phyloP scores from a whole-genome alignment of 768 basidiomycete species.

The Lanmaoa pseudosensibilis region DNA sequence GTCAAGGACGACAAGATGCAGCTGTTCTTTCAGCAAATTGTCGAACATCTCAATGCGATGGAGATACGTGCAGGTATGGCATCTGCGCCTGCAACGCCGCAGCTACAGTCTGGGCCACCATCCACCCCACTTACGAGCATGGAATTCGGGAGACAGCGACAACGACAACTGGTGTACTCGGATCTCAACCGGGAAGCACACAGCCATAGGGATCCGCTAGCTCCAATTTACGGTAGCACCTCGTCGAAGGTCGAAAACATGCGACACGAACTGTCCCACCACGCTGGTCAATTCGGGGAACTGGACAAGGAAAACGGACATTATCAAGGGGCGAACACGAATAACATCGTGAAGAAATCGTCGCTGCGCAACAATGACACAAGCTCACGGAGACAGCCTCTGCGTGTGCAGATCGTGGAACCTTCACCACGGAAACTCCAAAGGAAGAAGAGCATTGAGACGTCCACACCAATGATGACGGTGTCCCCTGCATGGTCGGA shows the following conservation, averaged over 20 bases:
- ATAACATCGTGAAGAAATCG: slow-evolving; percentile 40
- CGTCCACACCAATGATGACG: slow-evolving; percentile 15
- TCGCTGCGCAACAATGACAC: slow-evolving; percentile 40
- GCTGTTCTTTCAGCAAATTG: slow-evolving; percentile 83
- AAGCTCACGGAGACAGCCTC: slow-evolving; percentile 16
- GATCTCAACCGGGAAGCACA: neutral
- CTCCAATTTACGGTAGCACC: slow-evolving; percentile 13
- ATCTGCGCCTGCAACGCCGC: slow-evolving; percentile 18
- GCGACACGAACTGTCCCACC: neutral
- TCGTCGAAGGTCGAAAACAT: slow-evolving; percentile 5
- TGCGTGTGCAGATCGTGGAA: slow-evolving; percentile 55
- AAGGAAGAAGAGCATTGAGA: slow-evolving; percentile 22
- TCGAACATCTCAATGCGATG: slow-evolving; percentile 74
- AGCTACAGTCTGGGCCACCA: slow-evolving; percentile 7
- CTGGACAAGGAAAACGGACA: slow-evolving; percentile 61
- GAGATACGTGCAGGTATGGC: slow-evolving; percentile 48
- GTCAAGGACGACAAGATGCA: slow-evolving; percentile 76
- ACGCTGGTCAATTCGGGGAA: slow-evolving; percentile 19
- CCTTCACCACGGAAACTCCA: slow-evolving; percentile 43
- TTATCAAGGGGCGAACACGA: slow-evolving; percentile 3
- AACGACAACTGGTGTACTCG: slow-evolving; percentile 7
- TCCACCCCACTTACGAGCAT: slow-evolving; percentile 14
- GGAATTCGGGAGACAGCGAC: slow-evolving; percentile 22
- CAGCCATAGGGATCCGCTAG: slow-evolving; percentile 40
- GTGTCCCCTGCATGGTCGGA: slow-evolving; percentile 48